phyloP scores from a whole-genome alignment of 805 yeast genomes.

The Myxozyma geophila region DNA sequence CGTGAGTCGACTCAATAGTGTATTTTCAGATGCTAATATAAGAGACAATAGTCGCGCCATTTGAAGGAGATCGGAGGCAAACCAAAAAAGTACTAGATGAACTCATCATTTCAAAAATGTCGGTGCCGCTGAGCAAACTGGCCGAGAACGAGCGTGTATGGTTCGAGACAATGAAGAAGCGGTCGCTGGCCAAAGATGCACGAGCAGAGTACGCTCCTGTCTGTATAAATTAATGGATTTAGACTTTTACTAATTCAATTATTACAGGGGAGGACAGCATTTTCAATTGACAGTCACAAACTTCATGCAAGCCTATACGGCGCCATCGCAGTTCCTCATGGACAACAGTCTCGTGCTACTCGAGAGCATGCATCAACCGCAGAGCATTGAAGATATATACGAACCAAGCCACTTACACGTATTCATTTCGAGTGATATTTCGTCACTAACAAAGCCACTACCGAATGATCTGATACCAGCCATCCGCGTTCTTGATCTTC shows the following conservation, averaged over 20 bases:
- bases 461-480: conserved; percentile 25
- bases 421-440: conserved; percentile 10
- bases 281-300: conserved; percentile 20
- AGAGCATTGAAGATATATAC: conserved; percentile 19
- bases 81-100: conserved; percentile 26
- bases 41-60: conserved; percentile 19
- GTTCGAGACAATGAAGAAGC: conserved; percentile 10
- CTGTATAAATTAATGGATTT: background rate
- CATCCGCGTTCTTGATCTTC: conserved; percentile 28
- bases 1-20: conserved; percentile 8
- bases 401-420: conserved; percentile 33
- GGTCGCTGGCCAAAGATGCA: conserved; percentile 28
- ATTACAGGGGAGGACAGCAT: conserved; percentile 14
- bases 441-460: conserved; percentile 20
- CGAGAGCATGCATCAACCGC: conserved; percentile 25
- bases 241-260: background rate
- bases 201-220: conserved; percentile 15
- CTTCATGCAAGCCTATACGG: conserved; percentile 21
- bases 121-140: conserved; percentile 18
- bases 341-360: conserved; percentile 18
- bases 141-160: conserved; percentile 24
- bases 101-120: conserved; percentile 23
- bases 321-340: conserved; percentile 29
- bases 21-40: background rate
- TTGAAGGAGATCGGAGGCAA: conserved; percentile 17